phyloP scores from a whole-genome alignment of 169 alveolate genomes.

The Plasmodium vinckei region DNA sequence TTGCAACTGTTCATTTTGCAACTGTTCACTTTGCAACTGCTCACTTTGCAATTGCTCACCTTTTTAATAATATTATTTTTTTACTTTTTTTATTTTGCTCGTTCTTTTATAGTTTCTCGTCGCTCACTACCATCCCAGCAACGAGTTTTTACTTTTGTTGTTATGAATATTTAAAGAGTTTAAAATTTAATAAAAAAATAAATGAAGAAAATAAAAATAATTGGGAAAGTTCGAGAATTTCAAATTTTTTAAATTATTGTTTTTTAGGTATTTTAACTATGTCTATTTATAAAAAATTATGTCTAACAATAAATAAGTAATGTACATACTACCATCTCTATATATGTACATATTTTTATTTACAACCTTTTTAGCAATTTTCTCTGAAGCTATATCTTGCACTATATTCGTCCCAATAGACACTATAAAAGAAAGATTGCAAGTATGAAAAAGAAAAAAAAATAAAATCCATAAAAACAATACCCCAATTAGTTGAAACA shows the following conservation, averaged over 20 bases:
- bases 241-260: slow-evolving; percentile 15
- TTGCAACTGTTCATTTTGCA: too few species aligned
- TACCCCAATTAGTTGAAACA: not conserved
- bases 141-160: slow-evolving; percentile 73
- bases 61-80: not conserved
- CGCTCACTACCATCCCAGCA: slow-evolving; percentile 72
- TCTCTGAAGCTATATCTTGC: slow-evolving; percentile 60
- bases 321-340: too few species aligned
- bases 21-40: too few species aligned
- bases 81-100: not conserved
- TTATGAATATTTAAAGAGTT: slow-evolving; percentile 45
- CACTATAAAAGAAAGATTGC: slow-evolving; percentile 65
- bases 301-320: too few species aligned
- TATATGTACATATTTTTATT: too few species aligned
- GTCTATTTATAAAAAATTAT: not conserved
- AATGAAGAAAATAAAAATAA: not conserved
- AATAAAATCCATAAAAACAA: not conserved
- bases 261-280: slow-evolving; percentile 26
- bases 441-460: slow-evolving; percentile 18
- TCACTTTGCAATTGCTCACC: not conserved
- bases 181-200: slow-evolving; percentile 1
- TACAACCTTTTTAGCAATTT: slow-evolving; percentile 8
- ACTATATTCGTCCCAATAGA: slow-evolving; percentile 68
- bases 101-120: slow-evolving; percentile 30
- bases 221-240: not conserved